phyloP scores from a whole-genome alignment of 2,329 filamentous ascomycete genomes.

The Parasarocladium wereldwijsianum region DNA sequence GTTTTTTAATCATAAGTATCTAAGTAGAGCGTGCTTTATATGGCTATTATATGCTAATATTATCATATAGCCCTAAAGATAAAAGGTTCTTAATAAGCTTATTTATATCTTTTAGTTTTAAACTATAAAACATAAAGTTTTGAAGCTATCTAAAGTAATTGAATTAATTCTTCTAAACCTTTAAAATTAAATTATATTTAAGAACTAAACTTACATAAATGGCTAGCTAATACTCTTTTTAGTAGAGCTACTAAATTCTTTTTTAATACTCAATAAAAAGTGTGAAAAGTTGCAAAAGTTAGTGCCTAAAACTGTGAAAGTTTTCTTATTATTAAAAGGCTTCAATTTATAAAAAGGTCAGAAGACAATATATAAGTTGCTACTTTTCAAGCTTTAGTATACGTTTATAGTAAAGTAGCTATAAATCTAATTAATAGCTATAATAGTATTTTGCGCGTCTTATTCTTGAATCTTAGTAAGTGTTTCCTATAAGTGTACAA shows the following conservation, averaged over 20 bases:
- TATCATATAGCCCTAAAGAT: too few relatives aligned
- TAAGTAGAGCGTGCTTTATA: too few relatives aligned
- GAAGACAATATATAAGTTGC: too few relatives aligned
- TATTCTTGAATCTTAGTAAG: too few relatives aligned
- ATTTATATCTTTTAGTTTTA: background rate
- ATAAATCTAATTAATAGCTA: background rate
- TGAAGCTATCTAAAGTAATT: background rate
- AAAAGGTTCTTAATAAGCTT: too few relatives aligned
- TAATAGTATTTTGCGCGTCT: background rate
- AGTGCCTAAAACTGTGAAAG: too few relatives aligned
- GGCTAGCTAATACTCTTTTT: background rate
- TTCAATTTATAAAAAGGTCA: too few relatives aligned
- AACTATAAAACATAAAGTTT: background rate
- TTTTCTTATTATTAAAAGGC: background rate
- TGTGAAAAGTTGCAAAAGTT: too few relatives aligned
- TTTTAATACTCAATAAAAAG: background rate
- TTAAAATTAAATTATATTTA: background rate
- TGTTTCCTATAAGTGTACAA: background rate
- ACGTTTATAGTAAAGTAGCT: background rate
- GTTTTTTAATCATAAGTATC: too few relatives aligned
- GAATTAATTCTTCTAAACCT: background rate
- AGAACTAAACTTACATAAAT: too few relatives aligned
- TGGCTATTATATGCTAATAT: too few relatives aligned
- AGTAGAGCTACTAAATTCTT: background rate
- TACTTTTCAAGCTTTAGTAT: too few relatives aligned